Evolutionary conservation across 306 rosid genomes (phyloP).

Genomic region (Myrica gale): DNA sequence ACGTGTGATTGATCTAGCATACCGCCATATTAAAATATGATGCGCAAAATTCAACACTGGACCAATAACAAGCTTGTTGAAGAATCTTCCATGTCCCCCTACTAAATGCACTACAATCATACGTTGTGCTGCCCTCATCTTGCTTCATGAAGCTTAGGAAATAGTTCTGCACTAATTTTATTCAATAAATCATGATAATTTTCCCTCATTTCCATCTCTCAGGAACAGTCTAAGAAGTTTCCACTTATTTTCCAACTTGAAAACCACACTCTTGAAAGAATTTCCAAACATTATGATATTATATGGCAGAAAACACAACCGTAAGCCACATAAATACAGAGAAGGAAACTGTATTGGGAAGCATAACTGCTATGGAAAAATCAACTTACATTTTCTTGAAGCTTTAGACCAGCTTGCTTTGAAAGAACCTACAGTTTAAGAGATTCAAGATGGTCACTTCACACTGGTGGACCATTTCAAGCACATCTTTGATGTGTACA

Average conservation of each 20-base stretch:
- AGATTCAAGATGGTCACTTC: constrained; percentile 28
- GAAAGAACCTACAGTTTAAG: constrained; percentile 62
- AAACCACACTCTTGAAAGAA: constrained; percentile 19
- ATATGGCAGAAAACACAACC: constrained; percentile 18
- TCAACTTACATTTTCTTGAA: constrained; percentile 70
- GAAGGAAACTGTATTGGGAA: constrained; percentile 25
- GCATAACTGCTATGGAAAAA: constrained; percentile 1
- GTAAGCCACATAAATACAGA: constrained; percentile 9
- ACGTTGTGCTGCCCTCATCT: background rate
- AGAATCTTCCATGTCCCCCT: too few species aligned
- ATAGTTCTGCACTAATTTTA: background rate
- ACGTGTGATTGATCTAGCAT: background rate
- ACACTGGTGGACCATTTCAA: constrained; percentile 18
- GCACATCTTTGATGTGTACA: background rate
- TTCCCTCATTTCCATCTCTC: background rate
- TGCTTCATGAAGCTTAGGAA: background rate
- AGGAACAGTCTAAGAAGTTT: background rate
- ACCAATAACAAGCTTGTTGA: background rate
- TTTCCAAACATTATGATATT: constrained; percentile 5
- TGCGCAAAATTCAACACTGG: background rate
- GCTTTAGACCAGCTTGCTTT: constrained; percentile 82
- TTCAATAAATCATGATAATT: background rate
- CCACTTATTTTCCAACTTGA: background rate
- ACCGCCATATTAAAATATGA: background rate
- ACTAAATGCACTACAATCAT: background rate